A percentile compares a stretch with the other conserved stretches of the same genome.
Evolutionary conservation across 352 stramenopile genomes (phyloP).

Genomic region (Elongisporangium undulatum): DNA sequence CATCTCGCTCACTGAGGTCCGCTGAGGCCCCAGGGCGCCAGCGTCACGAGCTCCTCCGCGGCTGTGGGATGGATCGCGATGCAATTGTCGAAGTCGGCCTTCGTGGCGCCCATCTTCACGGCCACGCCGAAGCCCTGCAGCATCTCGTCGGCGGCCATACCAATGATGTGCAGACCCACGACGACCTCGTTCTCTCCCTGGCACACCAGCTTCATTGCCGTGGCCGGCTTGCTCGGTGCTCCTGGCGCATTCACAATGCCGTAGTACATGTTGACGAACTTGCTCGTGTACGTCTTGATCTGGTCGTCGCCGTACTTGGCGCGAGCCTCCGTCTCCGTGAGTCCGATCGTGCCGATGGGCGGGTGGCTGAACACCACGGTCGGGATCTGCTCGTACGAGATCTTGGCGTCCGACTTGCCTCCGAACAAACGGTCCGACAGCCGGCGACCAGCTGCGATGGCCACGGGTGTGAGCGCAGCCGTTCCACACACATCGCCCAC

Average conservation of each 20-base stretch:
- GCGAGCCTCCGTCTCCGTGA: conserved; percentile 90
- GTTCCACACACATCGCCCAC: conserved; percentile 73
- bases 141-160: conserved; percentile 96
- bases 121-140: conserved; percentile 98
- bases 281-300: conserved; percentile 91
- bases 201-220: conserved; percentile 94
- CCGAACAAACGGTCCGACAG: conserved; percentile 89
- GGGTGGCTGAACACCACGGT: conserved; percentile 97
- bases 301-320: conserved; percentile 86
- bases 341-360: conserved; percentile 92
- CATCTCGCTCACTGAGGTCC: conserved; percentile 12
- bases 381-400: conserved; percentile 91
- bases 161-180: conserved; percentile 96
- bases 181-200: conserved; percentile 88
- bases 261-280: conserved; percentile 97
- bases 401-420: conserved; percentile 38
- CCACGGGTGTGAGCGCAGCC: conserved; percentile 77
- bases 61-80: conserved; percentile 97
- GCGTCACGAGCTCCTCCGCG: conserved; percentile 96
- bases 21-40: conserved; percentile 80
- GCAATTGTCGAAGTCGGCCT: conserved; percentile 95
- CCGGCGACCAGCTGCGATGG: conserved; percentile 76
- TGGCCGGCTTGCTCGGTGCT: conserved; percentile 87
- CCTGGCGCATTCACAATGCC: conserved; percentile 31
- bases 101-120: conserved; percentile 98